Evolutionary conservation across 1,139 yeast species (phyloP).

Genomic region (Scheffersomyces cryptocercus): DNA sequence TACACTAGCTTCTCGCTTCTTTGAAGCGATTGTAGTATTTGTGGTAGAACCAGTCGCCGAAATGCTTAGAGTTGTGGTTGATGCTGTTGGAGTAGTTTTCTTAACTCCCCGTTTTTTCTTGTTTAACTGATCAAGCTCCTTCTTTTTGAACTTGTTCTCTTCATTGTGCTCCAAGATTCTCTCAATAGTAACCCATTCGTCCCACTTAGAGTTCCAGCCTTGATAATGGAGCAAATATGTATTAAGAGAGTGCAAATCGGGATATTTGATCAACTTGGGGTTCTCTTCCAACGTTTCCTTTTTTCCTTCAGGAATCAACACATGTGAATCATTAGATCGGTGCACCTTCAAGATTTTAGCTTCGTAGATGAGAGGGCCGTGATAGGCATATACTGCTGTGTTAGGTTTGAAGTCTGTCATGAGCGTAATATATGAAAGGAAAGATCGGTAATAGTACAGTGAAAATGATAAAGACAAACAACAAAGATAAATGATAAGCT

Average conservation of each 20-base stretch:
- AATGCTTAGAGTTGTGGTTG: slow-evolving; percentile 1
- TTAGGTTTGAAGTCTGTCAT: slow-evolving; percentile 26
- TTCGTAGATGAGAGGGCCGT: slow-evolving; percentile 88
- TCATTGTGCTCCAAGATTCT: slow-evolving; percentile 70
- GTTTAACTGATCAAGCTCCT: slow-evolving; percentile 54
- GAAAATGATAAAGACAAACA: no score
- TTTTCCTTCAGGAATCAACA: slow-evolving; percentile 43
- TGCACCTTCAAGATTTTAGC: slow-evolving; percentile 75
- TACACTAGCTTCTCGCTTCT: neutral
- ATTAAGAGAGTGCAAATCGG: slow-evolving; percentile 34
- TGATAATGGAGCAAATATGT: slow-evolving; percentile 82
- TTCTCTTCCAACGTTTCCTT: slow-evolving; percentile 30
- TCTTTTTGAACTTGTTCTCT: slow-evolving; percentile 66
- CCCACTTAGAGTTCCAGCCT: slow-evolving; percentile 97
- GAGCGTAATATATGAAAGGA: no score
- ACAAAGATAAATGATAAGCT: no score
- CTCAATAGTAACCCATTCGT: slow-evolving; percentile 85
- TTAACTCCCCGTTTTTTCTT: slow-evolving; percentile 12
- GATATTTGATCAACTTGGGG: slow-evolving; percentile 30
- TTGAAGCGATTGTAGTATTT: slow-evolving; percentile 4
- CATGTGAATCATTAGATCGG: slow-evolving; percentile 49
- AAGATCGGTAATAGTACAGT: no score
- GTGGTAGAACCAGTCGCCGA: slow-evolving; percentile 5
- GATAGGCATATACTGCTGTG: slow-evolving; percentile 73
- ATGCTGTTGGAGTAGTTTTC: slow-evolving; percentile 2